Percentiles rank a stretch among this genome's conserved stretches.
Conservation (phyloP, 1,284 basidiomycete genomes). For the Takashimella koratensis region DNA sequence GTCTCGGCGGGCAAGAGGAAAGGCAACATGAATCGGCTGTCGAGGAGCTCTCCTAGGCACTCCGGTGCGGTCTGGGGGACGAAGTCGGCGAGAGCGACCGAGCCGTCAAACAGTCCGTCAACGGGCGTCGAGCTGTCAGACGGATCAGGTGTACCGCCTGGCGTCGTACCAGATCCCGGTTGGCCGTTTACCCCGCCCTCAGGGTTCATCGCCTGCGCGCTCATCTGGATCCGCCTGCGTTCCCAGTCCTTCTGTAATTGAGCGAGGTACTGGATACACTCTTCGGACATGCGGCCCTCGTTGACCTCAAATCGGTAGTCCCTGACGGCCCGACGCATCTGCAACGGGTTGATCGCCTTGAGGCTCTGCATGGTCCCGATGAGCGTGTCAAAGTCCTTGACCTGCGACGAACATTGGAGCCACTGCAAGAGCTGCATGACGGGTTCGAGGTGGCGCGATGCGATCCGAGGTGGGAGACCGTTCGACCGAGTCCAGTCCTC, state of each 20-base stretch:
- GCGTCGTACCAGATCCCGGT: not conserved
- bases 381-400: constrained; percentile 78
- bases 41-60: constrained; percentile 78
- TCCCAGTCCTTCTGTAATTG: constrained; percentile 97
- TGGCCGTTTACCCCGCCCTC: not conserved
- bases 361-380: constrained; percentile 86
- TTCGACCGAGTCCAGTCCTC: constrained; percentile 82
- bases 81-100: constrained; percentile 64
- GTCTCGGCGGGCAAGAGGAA: constrained; percentile 76
- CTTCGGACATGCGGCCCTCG: constrained; percentile 86
- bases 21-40: constrained; percentile 88
- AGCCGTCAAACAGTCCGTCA: constrained; percentile 71
- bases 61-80: constrained; percentile 71
- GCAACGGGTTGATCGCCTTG: constrained; percentile 82
- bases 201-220: constrained; percentile 50
- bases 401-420: constrained; percentile 63
- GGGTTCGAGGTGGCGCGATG: constrained; percentile 71
- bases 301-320: constrained; percentile 96
- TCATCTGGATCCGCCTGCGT: constrained; percentile 72
- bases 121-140: constrained; percentile 50
- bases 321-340: constrained; percentile 87
- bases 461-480: constrained; percentile 72
- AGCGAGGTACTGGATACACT: constrained; percentile 87
- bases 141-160: not conserved
- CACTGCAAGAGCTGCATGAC: constrained; percentile 79